Evolutionary conservation across 202 grass and related monocot genomes (phyloP), one percentile per base, ranked within the genome.

Genomic region (Carex arenaria): DNA sequence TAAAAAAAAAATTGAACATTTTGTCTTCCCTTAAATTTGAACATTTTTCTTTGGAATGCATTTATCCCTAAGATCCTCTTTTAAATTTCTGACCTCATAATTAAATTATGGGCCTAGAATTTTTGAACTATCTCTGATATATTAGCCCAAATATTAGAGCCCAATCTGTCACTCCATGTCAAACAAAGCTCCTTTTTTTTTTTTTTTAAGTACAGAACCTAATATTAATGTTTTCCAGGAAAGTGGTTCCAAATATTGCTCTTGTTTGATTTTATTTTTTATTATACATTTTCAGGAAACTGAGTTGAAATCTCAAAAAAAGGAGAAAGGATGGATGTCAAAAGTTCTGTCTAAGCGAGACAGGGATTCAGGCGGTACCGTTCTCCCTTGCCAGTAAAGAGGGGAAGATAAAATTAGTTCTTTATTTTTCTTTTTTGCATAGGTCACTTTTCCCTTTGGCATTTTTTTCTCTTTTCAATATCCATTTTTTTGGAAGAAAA

Each of bases 301-400:
- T 12, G 61, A 82, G 49, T 64, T 53, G 11, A 82, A 67, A 67
- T 45, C 61, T 45, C 80, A 30, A 28, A 82, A 68, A 82, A 82
- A 67, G 64, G 80, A 82, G 62, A 82, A n/a, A 68, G 61, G 20
- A 51, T 82, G 80, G 80, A 82, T 82, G 63, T 52, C 42, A 68
- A 82, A 67, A 45, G 62, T 49, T 34, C 10, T 82, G 19, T 10
- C 19, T 4, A 67, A 68, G 10, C 10, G 18, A 79, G 19, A 12
- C 11, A 18, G 57, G 10, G 32, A 64, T 63, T 80, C 67, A 68
- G 77, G 62, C 20, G 7, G 15, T 53, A 51, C 22, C 15, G 22
- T 7, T 47, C 23, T 31, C 31, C 42, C 7, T 30, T 22, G 28
- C 10, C 57, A 66, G 63, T 68, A 47, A 82, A 67, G 9, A 23